phyloP scores from a whole-genome alignment of 2,329 filamentous ascomycete species.

The Aspergillus oerlinghausenensis region DNA sequence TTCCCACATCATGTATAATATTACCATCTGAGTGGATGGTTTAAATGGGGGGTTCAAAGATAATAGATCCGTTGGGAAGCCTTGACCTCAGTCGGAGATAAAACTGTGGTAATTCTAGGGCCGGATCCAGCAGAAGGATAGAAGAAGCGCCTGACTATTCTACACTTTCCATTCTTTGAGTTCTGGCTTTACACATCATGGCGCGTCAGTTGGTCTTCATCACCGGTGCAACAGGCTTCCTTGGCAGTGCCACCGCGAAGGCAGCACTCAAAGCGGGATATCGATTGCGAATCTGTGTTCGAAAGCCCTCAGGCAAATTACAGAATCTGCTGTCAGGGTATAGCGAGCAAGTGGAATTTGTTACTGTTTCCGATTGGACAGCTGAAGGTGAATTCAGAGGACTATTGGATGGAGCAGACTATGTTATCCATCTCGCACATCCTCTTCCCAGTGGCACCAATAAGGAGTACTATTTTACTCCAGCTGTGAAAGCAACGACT shows the following conservation, averaged over 20 bases:
- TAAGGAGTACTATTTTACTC: conserved; percentile 16
- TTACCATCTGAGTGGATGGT: too few relatives aligned
- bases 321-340: conserved; percentile 9
- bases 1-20: too few relatives aligned
- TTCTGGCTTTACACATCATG: neutral
- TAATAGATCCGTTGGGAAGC: too few relatives aligned
- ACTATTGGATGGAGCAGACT: conserved; percentile 19
- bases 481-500: conserved; percentile 18
- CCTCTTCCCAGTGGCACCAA: conserved; percentile 16
- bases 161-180: neutral
- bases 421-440: conserved; percentile 23
- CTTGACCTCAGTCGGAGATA: too few relatives aligned
- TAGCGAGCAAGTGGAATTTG: conserved; percentile 13
- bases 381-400: conserved; percentile 10
- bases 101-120: too few relatives aligned
- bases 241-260: conserved; percentile 19
- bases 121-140: too few relatives aligned
- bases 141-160: neutral
- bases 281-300: conserved; percentile 17
- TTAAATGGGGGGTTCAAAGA: too few relatives aligned
- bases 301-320: conserved; percentile 12
- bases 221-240: conserved; percentile 23
- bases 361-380: conserved; percentile 17
- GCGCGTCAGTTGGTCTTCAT: conserved; percentile 17
- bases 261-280: conserved; percentile 19